Evolutionary conservation across 2,329 filamentous ascomycete genomes (phyloP).

Genomic region (Amphichorda felina): DNA sequence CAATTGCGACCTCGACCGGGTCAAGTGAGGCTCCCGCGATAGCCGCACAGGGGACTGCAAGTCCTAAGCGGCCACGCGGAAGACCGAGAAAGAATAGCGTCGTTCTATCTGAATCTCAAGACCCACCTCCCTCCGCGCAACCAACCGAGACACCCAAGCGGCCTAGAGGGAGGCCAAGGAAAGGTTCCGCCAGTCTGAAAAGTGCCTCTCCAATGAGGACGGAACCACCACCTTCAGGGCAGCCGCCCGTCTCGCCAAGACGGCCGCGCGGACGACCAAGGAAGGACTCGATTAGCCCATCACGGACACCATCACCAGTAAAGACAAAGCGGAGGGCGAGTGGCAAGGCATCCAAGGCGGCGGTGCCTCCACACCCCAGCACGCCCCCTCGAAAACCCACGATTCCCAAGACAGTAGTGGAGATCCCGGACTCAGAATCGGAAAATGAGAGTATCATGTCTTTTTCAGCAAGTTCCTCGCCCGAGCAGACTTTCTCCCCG

Average conservation of each 20-base stretch:
- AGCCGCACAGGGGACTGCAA: conserved; percentile 4
- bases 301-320: conserved; percentile 1
- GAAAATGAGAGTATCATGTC: conserved; percentile 17
- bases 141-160: conserved; percentile 20
- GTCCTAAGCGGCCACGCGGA: conserved; percentile 16
- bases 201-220: conserved; percentile 5
- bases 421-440: conserved; percentile 40
- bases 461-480: conserved; percentile 2
- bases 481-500: conserved; percentile 7
- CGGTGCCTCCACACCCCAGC: neutral
- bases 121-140: conserved; percentile 22
- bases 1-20: conserved; percentile 7
- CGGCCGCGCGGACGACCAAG: conserved; percentile 7
- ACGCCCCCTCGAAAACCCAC: conserved; percentile 5
- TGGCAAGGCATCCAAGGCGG: neutral
- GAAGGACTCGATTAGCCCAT: conserved; percentile 2
- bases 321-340: neutral
- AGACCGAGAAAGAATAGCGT: conserved; percentile 18
- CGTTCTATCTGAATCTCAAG: conserved; percentile 13
- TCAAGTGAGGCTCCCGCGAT: conserved; percentile 3
- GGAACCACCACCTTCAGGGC: conserved; percentile 4
- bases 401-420: conserved; percentile 14
- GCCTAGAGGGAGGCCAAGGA: conserved; percentile 29
- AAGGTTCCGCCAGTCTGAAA: conserved; percentile 10
- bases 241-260: conserved; percentile 1